These are phyloP conservation scores for Chrysoporthe puriensis DNA, from an alignment of 2,329 filamentous ascomycete species.

Conservation along the genomic window DNA sequence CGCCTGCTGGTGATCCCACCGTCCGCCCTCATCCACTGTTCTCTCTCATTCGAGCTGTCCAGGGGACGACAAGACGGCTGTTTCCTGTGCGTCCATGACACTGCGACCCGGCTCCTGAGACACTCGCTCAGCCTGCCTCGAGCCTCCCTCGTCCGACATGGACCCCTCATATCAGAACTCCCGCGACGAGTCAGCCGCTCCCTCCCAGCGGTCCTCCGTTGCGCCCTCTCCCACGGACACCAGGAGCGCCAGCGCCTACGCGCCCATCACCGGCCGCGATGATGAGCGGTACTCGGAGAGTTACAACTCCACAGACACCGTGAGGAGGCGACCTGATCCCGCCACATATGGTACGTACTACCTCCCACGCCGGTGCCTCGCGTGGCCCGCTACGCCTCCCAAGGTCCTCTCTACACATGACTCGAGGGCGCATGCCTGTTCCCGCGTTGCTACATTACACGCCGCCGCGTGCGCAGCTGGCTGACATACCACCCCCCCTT, in stretches of 20 bases:
- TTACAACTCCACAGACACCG: constrained; percentile 63
- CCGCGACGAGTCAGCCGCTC: constrained; percentile 15
- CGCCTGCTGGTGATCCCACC: background rate
- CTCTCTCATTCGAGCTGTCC: background rate
- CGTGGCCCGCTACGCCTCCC: constrained; percentile 16
- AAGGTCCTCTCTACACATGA: constrained; percentile 3
- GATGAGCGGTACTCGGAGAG: constrained; percentile 54
- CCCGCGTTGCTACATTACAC: constrained; percentile 9
- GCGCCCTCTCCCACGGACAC: constrained; percentile 55
- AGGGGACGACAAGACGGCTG: background rate
- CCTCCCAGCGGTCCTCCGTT: constrained; percentile 35
- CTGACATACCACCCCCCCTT: constrained; percentile 28
- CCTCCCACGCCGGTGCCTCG: constrained; percentile 17
- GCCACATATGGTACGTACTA: constrained; percentile 56
- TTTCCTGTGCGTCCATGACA: background rate
- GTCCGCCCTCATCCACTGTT: constrained; percentile 4
- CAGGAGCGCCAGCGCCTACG: constrained; percentile 45
- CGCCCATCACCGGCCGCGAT: constrained; percentile 42
- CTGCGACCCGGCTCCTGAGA: constrained; percentile 15
- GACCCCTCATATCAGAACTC: constrained; percentile 43
- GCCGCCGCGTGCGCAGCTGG: constrained; percentile 10
- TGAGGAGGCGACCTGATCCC: constrained; percentile 59
- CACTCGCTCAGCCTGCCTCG: constrained; percentile 3
- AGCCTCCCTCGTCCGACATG: constrained; percentile 41
- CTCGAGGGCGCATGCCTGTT: background rate